Percentiles rank a stretch among this genome's conserved stretches.
Conservation (phyloP, 495 filamentous ascomycete species). For the Penicillium canescens region DNA sequence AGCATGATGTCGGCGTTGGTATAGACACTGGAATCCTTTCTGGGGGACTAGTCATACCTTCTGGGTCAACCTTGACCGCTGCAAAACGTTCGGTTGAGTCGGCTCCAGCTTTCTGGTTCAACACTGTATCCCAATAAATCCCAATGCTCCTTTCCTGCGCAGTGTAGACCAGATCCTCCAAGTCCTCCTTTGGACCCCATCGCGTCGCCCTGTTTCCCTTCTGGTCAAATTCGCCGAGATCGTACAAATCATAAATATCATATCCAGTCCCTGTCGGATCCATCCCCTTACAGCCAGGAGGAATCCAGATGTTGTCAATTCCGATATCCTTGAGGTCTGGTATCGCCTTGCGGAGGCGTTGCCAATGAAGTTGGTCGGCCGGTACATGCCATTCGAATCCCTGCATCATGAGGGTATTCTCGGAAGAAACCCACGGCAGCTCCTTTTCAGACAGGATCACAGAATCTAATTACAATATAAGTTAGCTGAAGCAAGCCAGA, state of each 20-base stretch:
- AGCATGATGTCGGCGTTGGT: background rate
- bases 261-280: constrained; percentile 65
- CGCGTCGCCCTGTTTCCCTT: constrained; percentile 65
- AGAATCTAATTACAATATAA: constrained; percentile 15
- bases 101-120: constrained; percentile 76
- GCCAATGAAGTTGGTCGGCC: constrained; percentile 63
- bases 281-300: constrained; percentile 71
- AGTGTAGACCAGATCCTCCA: constrained; percentile 49
- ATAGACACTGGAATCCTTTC: too few species aligned
- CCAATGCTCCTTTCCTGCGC: constrained; percentile 56
- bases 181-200: constrained; percentile 67
- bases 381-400: constrained; percentile 77
- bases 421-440: constrained; percentile 25
- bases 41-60: constrained; percentile 30
- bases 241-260: constrained; percentile 75
- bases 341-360: constrained; percentile 55
- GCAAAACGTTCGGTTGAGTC: constrained; percentile 60
- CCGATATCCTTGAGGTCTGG: constrained; percentile 59
- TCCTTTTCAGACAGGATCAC: constrained; percentile 24
- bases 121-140: constrained; percentile 71
- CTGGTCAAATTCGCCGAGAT: constrained; percentile 75
- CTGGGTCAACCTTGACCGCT: constrained; percentile 60
- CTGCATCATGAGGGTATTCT: constrained; percentile 67
- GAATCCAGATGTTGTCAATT: constrained; percentile 69
- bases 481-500: background rate